Base-by-base conservation (phyloP, 2,329 filamentous ascomycete genomes). In the Colletotrichum eremochloae region DNA sequence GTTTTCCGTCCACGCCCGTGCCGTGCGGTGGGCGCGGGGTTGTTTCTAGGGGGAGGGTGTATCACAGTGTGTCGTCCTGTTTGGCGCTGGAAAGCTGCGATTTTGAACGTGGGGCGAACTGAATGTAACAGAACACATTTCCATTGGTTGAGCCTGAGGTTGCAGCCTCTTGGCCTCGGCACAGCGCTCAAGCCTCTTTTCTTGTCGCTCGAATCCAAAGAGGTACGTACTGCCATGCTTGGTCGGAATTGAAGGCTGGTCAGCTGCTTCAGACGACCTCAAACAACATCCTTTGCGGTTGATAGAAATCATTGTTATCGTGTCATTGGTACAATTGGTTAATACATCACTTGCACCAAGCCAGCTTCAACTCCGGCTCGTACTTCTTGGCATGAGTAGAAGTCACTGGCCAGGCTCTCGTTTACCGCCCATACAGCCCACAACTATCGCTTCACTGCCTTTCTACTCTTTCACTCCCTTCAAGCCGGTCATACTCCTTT, bases 21-120 rank as follows among this genome's bases (percentile, higher is more conserved):
- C 67, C 67, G 62, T 66, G 42, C 15, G 14, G 4, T 4, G 40
- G 15, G 57, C 62, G 57, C 64, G 65, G 65, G 68, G 68, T 64
- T 63, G 42, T 57, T 57, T 62, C 57, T 14, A 38, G 63, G 63
- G 68, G n/a, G 12, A 7, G 15, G 18, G 44, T 2, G 20, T 48
- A 9, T 46, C 18, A 57, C 40, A 55, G 36, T 64, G 38, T 46
- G 36, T 38, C 46, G 6, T 44, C 3, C 15, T 36, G 24, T 55
- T 55, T 70, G 46, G 68, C 55, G 68, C 31, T 46, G 29, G 63
- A 24, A 56, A 62, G 42, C 62, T 64, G 48, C 40, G 60, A 31
- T 52, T 29, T 31, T 44, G 52, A 42, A 15, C 9, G 40, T 64
- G 63, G 67, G 52, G 62, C 40, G 6, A 68, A 68, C 31, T 63